Base-by-base conservation (phyloP, 768 basidiomycete genomes). In the Terana coerulea region DNA sequence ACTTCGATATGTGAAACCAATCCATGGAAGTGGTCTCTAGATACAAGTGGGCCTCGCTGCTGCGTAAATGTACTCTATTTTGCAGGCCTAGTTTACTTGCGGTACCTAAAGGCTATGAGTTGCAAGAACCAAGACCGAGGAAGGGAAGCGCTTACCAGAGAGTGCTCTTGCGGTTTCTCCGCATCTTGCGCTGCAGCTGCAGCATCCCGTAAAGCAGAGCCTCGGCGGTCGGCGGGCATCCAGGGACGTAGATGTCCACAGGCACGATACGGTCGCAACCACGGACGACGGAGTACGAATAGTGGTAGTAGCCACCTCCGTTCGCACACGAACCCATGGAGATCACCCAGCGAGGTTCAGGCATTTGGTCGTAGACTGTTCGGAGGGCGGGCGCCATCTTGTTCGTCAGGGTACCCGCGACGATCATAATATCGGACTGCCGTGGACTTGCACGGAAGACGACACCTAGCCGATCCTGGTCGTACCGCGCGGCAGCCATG, bases 301-400 rank as follows among this genome's bases (percentile, higher is more conserved):
- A 97, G 72, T 95, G 94, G 69, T 95, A 94, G 74, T 94, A 95
- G 14, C 93, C 94, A 50, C 94, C 93, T 26, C 97, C 97, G 68
- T 98, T 98, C 15, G 97, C 97, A 69, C 97, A 99, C 4, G 95
- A 98, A 40, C 97, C 97, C 97, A 99, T 98, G 22, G 95, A 98
- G 65, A 99, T 89, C 52, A 99, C 97, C 97, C 97, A 99, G 64
- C 88, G 82, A 52, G 97, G 97, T 64, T 98, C 94, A 28, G 97
- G 97, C 95, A 98, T 98, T 69, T 99, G 93, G 70, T 95, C 92
- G 63, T 94, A 94, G 49, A 94, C 95, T 70, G 94, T 98, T 62
- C 97, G 81, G 66, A 99, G 68, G 7, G 97, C 95, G 35, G 97
- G 97, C 4, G 95, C 97, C 97, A 99, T 99, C 75, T 99, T 98